Conservation (phyloP, 169 alveolate genomes). For the Plasmodium inui region DNA sequence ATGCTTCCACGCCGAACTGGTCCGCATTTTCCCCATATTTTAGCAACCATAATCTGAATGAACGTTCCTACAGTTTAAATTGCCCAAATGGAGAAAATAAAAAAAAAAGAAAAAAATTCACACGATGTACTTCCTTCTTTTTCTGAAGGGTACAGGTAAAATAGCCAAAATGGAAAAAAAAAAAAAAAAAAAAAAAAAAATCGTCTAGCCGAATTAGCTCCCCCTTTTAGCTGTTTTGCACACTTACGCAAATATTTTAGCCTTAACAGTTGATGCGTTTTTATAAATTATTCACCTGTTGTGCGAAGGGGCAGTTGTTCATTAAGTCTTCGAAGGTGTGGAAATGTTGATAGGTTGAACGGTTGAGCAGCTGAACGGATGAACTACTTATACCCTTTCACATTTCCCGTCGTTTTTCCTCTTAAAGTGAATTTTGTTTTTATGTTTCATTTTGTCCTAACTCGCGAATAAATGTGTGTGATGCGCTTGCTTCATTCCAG, state of each 20-base stretch:
- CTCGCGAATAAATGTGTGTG: background rate
- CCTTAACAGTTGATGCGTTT: background rate
- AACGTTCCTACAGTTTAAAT: conserved; percentile 10
- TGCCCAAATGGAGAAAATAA: conserved; percentile 30
- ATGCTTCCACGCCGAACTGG: background rate
- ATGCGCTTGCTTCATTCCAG: background rate
- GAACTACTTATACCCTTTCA: background rate
- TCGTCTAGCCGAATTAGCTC: background rate
- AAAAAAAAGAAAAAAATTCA: conserved; percentile 35
- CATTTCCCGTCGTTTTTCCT: background rate
- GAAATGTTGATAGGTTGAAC: background rate
- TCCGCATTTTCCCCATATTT: background rate
- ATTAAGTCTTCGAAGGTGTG: background rate
- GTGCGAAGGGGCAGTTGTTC: background rate
- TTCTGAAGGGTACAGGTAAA: conserved; percentile 32
- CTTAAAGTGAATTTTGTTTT: background rate
- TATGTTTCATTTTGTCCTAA: background rate
- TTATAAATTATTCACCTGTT: background rate
- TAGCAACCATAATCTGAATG: conserved; percentile 12
- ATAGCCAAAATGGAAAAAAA: conserved; percentile 19
- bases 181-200: conserved; percentile 35
- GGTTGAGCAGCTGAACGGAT: background rate
- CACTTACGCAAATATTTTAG: background rate
- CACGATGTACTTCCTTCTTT: conserved; percentile 7
- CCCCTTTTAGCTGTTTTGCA: background rate